Conservation (phyloP, 345 rosid species). For the Dipteronia dyeriana region DNA sequence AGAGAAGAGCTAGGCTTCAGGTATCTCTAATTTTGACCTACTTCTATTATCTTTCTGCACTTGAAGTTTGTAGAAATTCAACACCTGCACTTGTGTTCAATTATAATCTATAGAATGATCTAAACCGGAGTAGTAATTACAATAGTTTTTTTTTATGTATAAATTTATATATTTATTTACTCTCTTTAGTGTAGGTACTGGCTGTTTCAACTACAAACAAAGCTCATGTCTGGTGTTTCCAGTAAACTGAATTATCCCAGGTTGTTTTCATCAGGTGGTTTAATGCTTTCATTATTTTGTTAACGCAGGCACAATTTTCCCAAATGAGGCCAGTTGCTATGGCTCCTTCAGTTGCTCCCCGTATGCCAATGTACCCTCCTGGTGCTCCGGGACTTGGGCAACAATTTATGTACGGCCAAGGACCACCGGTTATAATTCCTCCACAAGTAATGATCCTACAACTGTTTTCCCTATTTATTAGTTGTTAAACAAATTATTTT, state of each 20-base stretch:
- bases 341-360: constrained; percentile 58
- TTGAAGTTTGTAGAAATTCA: neutral
- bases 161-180: neutral
- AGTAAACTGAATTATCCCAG: neutral
- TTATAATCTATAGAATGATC: too few relatives aligned
- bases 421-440: constrained; percentile 68
- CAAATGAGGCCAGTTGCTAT: constrained; percentile 71
- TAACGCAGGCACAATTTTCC: constrained; percentile 65
- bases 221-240: neutral
- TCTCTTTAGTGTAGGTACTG: neutral
- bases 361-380: constrained; percentile 73
- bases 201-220: neutral
- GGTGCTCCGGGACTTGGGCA: constrained; percentile 72
- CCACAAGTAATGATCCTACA: constrained; percentile 40
- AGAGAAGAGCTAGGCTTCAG: constrained; percentile 69
- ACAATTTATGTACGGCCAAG: constrained; percentile 74
- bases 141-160: neutral
- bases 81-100: neutral
- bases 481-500: neutral
- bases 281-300: neutral
- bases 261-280: neutral
- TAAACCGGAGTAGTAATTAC: neutral
- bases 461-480: neutral
- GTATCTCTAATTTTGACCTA: constrained; percentile 28
- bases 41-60: neutral